A percentile compares a stretch with the other conserved stretches of the same genome.
Conservation (phyloP, 805 yeast genomes). For the Starmerella sirachaensis region DNA sequence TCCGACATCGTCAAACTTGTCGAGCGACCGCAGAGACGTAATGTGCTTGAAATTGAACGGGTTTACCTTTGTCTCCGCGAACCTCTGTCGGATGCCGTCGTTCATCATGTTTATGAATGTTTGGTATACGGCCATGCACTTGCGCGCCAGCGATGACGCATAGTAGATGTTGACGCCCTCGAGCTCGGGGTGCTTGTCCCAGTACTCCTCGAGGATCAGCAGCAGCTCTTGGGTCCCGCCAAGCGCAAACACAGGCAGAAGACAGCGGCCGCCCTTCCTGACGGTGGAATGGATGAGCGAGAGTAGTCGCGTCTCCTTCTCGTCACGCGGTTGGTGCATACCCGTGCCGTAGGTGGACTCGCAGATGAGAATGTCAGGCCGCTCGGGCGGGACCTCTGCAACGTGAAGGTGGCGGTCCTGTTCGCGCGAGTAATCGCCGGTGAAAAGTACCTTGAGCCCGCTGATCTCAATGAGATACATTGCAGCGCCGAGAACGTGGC, state of each 20-base stretch:
- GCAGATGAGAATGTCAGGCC: constrained; percentile 82
- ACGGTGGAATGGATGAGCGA: constrained; percentile 74
- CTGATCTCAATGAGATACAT: constrained; percentile 95
- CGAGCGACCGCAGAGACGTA: constrained; percentile 65
- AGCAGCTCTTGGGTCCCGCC: constrained; percentile 94
- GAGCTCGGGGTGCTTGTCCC: constrained; percentile 74
- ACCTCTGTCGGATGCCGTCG: constrained; percentile 66
- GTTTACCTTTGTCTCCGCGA: constrained; percentile 66
- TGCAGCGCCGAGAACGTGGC: constrained; percentile 98
- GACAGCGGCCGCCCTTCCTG: constrained; percentile 77
- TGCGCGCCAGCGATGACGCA: constrained; percentile 86
- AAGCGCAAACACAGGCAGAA: constrained; percentile 88
- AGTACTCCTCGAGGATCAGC: constrained; percentile 84
- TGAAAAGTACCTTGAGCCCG: constrained; percentile 74
- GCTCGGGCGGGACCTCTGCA: constrained; percentile 74
- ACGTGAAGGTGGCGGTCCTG: constrained; percentile 88
- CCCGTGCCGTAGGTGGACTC: constrained; percentile 98
- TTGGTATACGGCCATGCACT: constrained; percentile 95
- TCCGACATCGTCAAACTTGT: constrained; percentile 80
- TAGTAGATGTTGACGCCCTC: constrained; percentile 74
- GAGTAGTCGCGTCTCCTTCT: constrained; percentile 72
- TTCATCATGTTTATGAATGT: constrained; percentile 97
- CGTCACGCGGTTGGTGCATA: constrained; percentile 80
- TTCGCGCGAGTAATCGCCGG: constrained; percentile 96
- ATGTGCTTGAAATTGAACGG: constrained; percentile 86